Evolutionary conservation across 805 yeast genomes (phyloP).

Genomic region (Starmerella etchellsii): DNA sequence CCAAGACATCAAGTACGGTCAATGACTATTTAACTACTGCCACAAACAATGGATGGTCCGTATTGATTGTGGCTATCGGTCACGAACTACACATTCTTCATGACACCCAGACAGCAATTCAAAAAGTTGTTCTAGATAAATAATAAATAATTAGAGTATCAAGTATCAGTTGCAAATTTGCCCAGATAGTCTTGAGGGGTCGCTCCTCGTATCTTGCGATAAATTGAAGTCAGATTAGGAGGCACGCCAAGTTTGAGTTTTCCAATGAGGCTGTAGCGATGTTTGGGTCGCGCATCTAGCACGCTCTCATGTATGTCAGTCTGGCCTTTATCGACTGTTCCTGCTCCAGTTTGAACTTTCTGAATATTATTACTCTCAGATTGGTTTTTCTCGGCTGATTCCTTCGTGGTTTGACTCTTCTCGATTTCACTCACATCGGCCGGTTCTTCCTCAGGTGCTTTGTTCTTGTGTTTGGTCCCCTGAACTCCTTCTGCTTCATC

Average conservation of each 20-base stretch:
- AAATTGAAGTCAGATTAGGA: conserved; percentile 15
- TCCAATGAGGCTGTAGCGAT: conserved; percentile 14
- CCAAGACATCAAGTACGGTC: conserved; percentile 7
- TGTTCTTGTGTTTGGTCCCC: no score
- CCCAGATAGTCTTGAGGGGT: neutral
- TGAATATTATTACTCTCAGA: no score
- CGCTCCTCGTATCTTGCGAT: conserved; percentile 5
- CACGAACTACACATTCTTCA: conserved; percentile 24
- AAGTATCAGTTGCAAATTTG: no score
- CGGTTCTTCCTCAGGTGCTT: neutral
- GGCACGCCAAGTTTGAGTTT: conserved; percentile 12
- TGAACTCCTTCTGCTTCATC: neutral
- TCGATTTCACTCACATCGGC: neutral
- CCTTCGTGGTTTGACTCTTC: neutral
- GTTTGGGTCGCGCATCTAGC: conserved; percentile 11
- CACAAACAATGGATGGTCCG: conserved; percentile 20
- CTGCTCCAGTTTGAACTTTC: no score
- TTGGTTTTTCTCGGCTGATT: no score
- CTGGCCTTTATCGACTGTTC: no score
- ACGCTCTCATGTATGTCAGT: no score
- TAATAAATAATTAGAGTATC: neutral
- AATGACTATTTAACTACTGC: conserved; percentile 15
- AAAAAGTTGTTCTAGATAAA: conserved; percentile 1
- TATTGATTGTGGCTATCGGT: conserved; percentile 23
- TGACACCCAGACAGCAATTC: conserved; percentile 20